Percentiles rank a stretch among this genome's conserved stretches.
Evolutionary conservation across 192 early-diverging fungal species (phyloP).

Genomic region (Linnemannia hyalina): DNA sequence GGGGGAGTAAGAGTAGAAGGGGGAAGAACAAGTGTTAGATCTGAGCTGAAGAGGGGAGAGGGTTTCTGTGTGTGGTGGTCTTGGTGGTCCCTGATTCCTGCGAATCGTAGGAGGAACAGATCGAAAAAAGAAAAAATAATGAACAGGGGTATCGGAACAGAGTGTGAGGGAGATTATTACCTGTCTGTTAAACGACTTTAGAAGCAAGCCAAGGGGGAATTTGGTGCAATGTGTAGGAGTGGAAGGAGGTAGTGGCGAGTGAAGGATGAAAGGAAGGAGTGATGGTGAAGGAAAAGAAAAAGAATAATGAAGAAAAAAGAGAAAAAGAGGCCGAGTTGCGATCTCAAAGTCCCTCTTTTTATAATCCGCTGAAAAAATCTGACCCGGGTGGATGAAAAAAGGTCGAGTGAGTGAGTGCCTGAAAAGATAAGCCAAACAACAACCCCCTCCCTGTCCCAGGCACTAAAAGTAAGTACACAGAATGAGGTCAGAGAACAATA

Average conservation of each 20-base stretch:
- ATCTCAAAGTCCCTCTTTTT: neutral
- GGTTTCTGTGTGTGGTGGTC: too few species aligned
- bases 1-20: neutral
- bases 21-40: neutral
- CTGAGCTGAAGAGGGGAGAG: neutral
- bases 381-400: neutral
- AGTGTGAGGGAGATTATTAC: slow-evolving; percentile 2
- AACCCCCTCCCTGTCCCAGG: neutral
- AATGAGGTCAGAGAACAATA: neutral
- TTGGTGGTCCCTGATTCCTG: too few species aligned
- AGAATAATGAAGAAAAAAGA: slow-evolving; percentile 4
- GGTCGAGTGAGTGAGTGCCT: neutral
- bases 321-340: slow-evolving; percentile 4
- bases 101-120: too few species aligned
- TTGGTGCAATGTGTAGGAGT: slow-evolving; percentile 43
- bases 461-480: neutral
- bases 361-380: neutral
- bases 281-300: neutral
- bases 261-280: slow-evolving; percentile 6
- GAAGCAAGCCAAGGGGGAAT: slow-evolving; percentile 52
- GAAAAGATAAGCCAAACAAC: neutral
- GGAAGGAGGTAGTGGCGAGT: slow-evolving; percentile 35
- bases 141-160: too few species aligned
- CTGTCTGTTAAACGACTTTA: slow-evolving; percentile 51
- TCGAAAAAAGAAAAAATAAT: too few species aligned